These are phyloP conservation scores for Trichoderma endophyticum DNA, from an alignment of 2,329 filamentous ascomycete species.

Conservation along the genomic window DNA sequence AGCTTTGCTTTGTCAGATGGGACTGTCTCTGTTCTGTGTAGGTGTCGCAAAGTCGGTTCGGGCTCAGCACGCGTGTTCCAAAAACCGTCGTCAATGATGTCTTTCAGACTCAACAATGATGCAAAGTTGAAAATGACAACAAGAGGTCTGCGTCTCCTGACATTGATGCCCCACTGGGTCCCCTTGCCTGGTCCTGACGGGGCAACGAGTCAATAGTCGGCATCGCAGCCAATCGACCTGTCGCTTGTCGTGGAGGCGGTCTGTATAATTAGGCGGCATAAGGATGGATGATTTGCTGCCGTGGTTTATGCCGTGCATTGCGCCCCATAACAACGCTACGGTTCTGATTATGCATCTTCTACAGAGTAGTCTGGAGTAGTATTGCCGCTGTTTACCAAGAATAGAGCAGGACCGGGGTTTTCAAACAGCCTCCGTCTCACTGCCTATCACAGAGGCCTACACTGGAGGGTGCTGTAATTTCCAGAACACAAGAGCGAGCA, in stretches of 20 bases:
- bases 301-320: slow-evolving; percentile 2
- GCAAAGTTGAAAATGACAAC: slow-evolving; percentile 20
- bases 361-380: background rate
- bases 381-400: background rate
- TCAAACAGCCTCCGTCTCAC: background rate
- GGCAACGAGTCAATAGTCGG: slow-evolving; percentile 18
- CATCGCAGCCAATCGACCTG: slow-evolving; percentile 11
- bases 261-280: slow-evolving; percentile 5
- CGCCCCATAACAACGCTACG: background rate
- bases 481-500: background rate
- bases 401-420: background rate
- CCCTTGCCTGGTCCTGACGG: slow-evolving; percentile 16
- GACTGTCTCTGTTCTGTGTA: background rate
- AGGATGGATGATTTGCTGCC: background rate
- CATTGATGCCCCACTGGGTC: slow-evolving; percentile 14
- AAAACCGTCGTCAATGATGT: slow-evolving; percentile 20
- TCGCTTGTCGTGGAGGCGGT: slow-evolving; percentile 12
- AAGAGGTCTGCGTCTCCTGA: slow-evolving; percentile 17
- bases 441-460: too few relatives aligned
- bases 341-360: background rate
- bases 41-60: background rate
- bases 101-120: slow-evolving; percentile 17
- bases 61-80: slow-evolving; percentile 7
- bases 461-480: background rate
- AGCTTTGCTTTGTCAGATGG: background rate